These are phyloP conservation scores for Articulospora tetracladia DNA, from an alignment of 495 filamentous ascomycete species.

Conservation along the genomic window DNA sequence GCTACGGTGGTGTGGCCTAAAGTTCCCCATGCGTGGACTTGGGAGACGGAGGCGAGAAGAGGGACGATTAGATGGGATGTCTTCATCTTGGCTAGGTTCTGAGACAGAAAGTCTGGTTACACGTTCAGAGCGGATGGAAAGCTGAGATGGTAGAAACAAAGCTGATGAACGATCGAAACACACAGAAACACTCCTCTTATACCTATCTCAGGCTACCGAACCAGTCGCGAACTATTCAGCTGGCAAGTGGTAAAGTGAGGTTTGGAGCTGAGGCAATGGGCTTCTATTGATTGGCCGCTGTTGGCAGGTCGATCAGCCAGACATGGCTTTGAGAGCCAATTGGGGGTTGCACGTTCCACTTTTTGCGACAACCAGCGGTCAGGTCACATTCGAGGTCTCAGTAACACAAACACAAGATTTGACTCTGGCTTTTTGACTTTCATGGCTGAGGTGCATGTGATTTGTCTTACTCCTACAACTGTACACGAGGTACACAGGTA, in stretches of 20 bases:
- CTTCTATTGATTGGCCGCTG: not conserved
- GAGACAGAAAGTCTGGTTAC: too few relatives aligned
- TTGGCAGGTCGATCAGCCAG: not conserved
- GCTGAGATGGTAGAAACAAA: not conserved
- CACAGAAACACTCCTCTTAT: not conserved
- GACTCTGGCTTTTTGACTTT: not conserved
- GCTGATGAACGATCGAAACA: not conserved
- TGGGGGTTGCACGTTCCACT: not conserved
- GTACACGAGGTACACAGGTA: not conserved
- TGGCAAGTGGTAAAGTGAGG: too few relatives aligned
- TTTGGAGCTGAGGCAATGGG: not conserved
- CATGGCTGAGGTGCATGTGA: too few relatives aligned
- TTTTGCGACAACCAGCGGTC: not conserved
- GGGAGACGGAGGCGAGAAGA: not conserved
- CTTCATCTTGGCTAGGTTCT: conserved; percentile 19
- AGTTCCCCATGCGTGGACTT: conserved; percentile 44
- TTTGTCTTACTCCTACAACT: not conserved
- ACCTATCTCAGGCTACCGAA: too few relatives aligned
- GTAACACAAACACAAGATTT: not conserved
- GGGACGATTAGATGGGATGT: not conserved
- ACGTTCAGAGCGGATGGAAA: not conserved
- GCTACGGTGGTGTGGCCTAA: conserved; percentile 58
- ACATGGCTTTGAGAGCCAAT: not conserved
- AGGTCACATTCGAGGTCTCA: not conserved
- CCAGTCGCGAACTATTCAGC: too few relatives aligned